phyloP scores from a whole-genome alignment of 768 basidiomycete species.

The Termitomyces sp. region DNA sequence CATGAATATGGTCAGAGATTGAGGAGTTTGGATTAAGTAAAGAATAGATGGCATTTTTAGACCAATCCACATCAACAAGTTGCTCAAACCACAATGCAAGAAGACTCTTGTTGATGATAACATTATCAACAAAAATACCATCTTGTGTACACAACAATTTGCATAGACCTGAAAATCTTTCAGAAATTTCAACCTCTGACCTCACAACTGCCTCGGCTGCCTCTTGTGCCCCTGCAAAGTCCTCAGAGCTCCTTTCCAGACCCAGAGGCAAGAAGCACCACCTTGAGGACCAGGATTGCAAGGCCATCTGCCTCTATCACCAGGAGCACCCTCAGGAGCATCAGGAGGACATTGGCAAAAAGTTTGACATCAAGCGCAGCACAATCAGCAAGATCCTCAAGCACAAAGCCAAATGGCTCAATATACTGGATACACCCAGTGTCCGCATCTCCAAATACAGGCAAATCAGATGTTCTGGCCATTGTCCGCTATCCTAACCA shows the following conservation, averaged over 20 bases:
- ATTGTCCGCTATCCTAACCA: constrained; percentile 8
- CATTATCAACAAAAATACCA: no score
- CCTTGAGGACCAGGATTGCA: constrained; percentile 70
- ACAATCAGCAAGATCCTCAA: constrained; percentile 94
- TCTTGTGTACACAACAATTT: no score
- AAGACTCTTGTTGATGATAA: no score
- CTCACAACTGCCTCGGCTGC: constrained; percentile 40
- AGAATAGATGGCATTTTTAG: no score
- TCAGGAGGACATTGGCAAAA: constrained; percentile 79
- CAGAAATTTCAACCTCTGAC: no score
- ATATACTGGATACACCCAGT: constrained; percentile 52
- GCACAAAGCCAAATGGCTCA: constrained; percentile 78
- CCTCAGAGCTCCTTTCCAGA: background rate
- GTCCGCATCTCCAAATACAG: constrained; percentile 65
- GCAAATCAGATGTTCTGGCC: constrained; percentile 27
- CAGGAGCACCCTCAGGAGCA: constrained; percentile 58
- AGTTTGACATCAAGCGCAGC: constrained; percentile 80
- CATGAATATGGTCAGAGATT: no score
- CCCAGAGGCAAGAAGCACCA: constrained; percentile 63
- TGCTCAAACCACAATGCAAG: no score
- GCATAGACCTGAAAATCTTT: no score
- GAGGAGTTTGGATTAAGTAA: no score
- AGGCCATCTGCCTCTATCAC: constrained; percentile 67
- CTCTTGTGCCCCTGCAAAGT: constrained; percentile 22
- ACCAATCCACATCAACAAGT: no score